Percentiles rank a stretch among this genome's conserved stretches.
These are phyloP conservation scores for Inga leiocalycina DNA, from an alignment of 306 rosid species.

Conservation along the genomic window DNA sequence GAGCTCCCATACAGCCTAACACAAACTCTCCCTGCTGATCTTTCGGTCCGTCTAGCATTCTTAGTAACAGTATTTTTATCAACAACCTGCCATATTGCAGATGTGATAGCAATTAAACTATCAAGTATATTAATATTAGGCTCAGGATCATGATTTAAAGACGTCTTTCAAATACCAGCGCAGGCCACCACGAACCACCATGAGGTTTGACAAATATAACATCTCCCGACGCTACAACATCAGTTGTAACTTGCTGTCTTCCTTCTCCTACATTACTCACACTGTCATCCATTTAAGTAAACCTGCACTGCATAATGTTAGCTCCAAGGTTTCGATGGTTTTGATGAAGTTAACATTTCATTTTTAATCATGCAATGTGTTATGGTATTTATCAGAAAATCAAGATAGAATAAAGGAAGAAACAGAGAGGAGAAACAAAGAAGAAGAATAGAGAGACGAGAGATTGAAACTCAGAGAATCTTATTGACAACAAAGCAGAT, in stretches of 20 bases:
- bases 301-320: constrained; percentile 27
- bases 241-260: constrained; percentile 25
- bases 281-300: constrained; percentile 16
- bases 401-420: no score
- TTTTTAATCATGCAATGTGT: not conserved
- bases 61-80: constrained; percentile 40
- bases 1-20: constrained; percentile 81
- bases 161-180: constrained; percentile 48
- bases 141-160: not conserved
- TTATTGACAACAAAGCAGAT: no score
- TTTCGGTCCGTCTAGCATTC: constrained; percentile 34
- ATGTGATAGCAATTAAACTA: constrained; percentile 2
- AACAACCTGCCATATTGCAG: constrained; percentile 57
- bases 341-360: not conserved
- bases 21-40: constrained; percentile 42
- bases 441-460: no score
- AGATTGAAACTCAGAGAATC: no score
- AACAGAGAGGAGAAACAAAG: no score
- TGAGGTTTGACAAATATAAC: constrained; percentile 31
- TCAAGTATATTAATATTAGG: constrained; percentile 5
- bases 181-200: constrained; percentile 74
- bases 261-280: constrained; percentile 27
- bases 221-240: constrained; percentile 29
- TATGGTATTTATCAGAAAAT: no score
- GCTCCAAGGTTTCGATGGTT: not conserved